Conservation (phyloP, 768 basidiomycete species). For the Coprinopsis strossmayeri region DNA sequence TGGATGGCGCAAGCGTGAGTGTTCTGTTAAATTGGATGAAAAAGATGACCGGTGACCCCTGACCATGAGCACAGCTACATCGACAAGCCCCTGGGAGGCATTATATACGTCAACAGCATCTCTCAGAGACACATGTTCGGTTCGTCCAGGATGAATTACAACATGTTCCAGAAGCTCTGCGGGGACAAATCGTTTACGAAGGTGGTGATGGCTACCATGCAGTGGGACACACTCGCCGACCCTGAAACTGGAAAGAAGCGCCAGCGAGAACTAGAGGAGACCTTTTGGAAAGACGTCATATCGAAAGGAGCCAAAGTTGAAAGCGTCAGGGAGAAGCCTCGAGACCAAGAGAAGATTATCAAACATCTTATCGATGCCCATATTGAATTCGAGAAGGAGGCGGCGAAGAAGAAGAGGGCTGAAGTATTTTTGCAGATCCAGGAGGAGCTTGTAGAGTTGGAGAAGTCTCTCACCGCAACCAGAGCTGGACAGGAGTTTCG, state of each 20-base stretch:
- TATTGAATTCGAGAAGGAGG: not conserved
- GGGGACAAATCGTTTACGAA: not conserved
- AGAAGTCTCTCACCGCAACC: not conserved
- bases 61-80: conserved; percentile 4
- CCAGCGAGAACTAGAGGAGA: not conserved
- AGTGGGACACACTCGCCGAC: conserved; percentile 1
- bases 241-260: not conserved
- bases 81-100: not conserved
- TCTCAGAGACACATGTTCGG: conserved; percentile 2
- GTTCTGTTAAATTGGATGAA: not conserved
- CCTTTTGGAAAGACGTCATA: conserved; percentile 2
- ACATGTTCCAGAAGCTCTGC: conserved; percentile 6
- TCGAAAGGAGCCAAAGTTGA: not conserved
- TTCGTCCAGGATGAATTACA: not conserved
- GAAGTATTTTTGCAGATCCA: not conserved
- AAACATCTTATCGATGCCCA: not conserved
- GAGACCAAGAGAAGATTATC: not conserved
- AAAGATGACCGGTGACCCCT: not conserved
- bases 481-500: not conserved
- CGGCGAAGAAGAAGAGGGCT: not conserved
- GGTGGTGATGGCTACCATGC: conserved; percentile 7
- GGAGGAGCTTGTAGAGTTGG: not conserved
- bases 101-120: conserved; percentile 3
- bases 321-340: not conserved
- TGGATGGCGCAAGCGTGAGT: conserved; percentile 11